These are phyloP conservation scores for Mallotus nudiflorus DNA, from an alignment of 345 rosid genomes.

Conservation along the genomic window DNA sequence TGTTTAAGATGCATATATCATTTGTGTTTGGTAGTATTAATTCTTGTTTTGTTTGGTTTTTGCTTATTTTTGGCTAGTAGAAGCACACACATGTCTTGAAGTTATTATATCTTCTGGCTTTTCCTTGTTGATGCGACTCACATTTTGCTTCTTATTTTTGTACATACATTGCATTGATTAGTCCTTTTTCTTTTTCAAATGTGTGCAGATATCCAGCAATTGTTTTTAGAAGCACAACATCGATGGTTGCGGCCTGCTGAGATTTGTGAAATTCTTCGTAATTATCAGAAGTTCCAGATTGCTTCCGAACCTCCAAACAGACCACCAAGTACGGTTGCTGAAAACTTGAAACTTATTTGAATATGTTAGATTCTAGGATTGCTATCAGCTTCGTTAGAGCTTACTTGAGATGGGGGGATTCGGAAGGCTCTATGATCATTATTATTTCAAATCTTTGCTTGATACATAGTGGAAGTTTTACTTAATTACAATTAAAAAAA, in stretches of 20 bases:
- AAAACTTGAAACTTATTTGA: neutral
- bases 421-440: neutral
- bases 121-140: neutral
- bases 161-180: neutral
- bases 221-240: constrained; percentile 68
- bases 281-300: constrained; percentile 73
- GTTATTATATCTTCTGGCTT: neutral
- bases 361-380: neutral
- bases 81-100: neutral
- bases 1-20: neutral
- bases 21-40: neutral
- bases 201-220: constrained; percentile 42
- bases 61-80: neutral
- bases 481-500: neutral
- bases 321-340: constrained; percentile 68
- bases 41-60: neutral
- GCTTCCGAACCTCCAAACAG: constrained; percentile 66
- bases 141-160: neutral
- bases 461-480: neutral
- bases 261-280: constrained; percentile 89
- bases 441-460: neutral
- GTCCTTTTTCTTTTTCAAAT: neutral
- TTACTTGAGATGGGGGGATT: neutral
- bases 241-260: constrained; percentile 96
- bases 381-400: neutral